Evolutionary conservation across 257 asterid species (phyloP), one percentile per base, ranked within the genome.

Genomic region (Mitragyna speciosa): DNA sequence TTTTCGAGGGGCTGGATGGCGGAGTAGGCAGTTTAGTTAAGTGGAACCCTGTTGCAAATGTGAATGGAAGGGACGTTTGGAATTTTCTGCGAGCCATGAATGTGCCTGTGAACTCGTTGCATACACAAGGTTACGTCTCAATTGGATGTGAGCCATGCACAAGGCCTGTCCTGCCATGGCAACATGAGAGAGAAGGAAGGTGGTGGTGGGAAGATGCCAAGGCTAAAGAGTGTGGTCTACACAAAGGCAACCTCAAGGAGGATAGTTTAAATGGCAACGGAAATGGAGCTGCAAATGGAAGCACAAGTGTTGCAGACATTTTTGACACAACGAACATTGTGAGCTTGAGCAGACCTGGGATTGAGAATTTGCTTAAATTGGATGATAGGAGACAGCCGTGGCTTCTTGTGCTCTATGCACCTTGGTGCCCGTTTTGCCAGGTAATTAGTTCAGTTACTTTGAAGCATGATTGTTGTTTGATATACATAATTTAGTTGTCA

Each of bases 121-220:
- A 94, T 14, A 83, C 89, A 0, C 87, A 90, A 83, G 97, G 98
- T 0, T 94, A 91, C 75, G 75, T 94, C 58, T 92, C 97, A 12
- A 90, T 94, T 31, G 98, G 97, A 30, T 94, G 98, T 36, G 97
- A 94, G 56, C 98, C 98, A 0, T 94, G 98, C 93, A 94, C 98
- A 4, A 82, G 97, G 79, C 83, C 98, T 0, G 93, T 94, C 10
- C 86, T 94, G 12, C 98, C 98, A 0, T 94, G 98, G 36, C 97
- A 94, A 68, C 98, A 94, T 30, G 98, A 94, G 91, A 84, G 98
- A 3, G 98, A 94, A 82, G 97, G 98, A 48, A 83, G 98, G 84
- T 94, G 98, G 97, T 94, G 98, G 97, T 94, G 98, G 97, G 97
- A 94, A 76, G 98, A 92, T 80, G 96, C 98, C 65, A 90, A 88